phyloP scores from a whole-genome alignment of 306 rosid genomes.

The Cicer yamashitae region DNA sequence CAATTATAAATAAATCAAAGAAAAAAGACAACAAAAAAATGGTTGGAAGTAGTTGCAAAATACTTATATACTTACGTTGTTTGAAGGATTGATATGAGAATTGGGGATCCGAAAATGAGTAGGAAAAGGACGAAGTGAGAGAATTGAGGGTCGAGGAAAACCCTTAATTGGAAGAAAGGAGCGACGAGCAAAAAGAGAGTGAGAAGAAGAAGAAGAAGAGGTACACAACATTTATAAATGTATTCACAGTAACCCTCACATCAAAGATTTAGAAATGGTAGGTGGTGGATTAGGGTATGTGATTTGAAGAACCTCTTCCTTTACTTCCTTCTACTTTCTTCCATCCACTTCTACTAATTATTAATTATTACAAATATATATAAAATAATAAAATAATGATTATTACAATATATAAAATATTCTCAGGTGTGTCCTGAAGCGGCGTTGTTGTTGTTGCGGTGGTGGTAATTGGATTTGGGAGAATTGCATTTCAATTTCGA shows the following conservation, averaged over 20 bases:
- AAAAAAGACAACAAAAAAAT: background rate
- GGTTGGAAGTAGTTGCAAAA: background rate
- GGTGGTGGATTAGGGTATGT: background rate
- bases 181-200: constrained; percentile 61
- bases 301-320: background rate
- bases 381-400: no score
- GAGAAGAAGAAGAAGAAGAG: constrained; percentile 52
- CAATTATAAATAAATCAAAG: background rate
- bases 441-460: no score
- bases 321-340: background rate
- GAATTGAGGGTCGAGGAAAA: constrained; percentile 45
- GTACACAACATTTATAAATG: constrained; percentile 64
- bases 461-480: no score
- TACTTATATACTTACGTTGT: constrained; percentile 47
- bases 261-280: background rate
- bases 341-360: background rate
- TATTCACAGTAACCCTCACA: background rate
- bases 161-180: constrained; percentile 61
- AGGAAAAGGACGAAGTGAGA: constrained; percentile 50
- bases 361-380: no score
- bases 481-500: no score
- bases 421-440: no score
- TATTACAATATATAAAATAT: no score
- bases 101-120: constrained; percentile 65
- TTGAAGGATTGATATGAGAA: constrained; percentile 51